Conservation (phyloP, 2,329 filamentous ascomycete genomes). For the Aspergillus sp. region DNA sequence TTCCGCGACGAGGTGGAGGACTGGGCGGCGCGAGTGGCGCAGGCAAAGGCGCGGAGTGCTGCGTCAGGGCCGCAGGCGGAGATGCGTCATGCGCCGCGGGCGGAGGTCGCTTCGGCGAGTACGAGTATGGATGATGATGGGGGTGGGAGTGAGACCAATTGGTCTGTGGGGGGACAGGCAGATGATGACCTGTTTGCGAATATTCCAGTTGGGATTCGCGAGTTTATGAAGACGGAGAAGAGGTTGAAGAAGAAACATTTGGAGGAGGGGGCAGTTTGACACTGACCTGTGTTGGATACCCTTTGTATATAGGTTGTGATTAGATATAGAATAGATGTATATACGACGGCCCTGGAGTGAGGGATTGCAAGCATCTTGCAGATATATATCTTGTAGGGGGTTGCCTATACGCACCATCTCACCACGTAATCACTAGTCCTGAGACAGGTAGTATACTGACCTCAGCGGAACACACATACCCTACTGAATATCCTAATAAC, state of each 20-base stretch:
- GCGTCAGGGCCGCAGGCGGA: conserved; percentile 26
- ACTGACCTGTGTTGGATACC: neutral
- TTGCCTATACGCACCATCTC: too few relatives aligned
- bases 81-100: conserved; percentile 30
- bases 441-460: too few relatives aligned
- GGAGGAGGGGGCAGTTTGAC: conserved; percentile 36
- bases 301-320: neutral
- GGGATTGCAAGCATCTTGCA: too few relatives aligned
- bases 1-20: conserved; percentile 91
- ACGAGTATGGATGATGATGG: conserved; percentile 76
- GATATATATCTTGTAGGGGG: too few relatives aligned
- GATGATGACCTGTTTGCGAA: conserved; percentile 67
- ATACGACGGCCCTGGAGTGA: too few relatives aligned
- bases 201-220: conserved; percentile 86
- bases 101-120: conserved; percentile 49
- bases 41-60: conserved; percentile 52
- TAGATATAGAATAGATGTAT: neutral
- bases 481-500: too few relatives aligned
- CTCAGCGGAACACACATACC: too few relatives aligned
- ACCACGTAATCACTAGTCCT: too few relatives aligned
- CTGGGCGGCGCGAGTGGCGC: conserved; percentile 66
- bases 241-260: conserved; percentile 72
- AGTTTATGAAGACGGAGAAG: conserved; percentile 98
- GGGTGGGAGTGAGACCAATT: conserved; percentile 69
- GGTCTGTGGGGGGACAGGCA: conserved; percentile 46